phyloP scores from a whole-genome alignment of 2,329 filamentous ascomycete genomes.

The Botrytis pseudocinerea region DNA sequence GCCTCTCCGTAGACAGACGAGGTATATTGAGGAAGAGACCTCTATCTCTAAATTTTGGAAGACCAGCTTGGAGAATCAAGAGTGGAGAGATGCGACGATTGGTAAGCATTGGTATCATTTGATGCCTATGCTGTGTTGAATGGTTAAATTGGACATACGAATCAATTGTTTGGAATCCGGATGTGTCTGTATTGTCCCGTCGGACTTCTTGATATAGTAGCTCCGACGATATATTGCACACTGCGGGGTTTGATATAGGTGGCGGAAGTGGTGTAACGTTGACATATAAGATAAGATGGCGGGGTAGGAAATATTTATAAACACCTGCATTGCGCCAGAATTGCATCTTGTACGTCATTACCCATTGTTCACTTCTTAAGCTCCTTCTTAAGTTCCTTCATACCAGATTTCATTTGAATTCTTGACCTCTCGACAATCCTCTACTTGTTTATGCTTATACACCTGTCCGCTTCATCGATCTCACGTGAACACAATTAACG shows the following conservation, averaged over 20 bases:
- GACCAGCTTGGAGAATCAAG: not conserved
- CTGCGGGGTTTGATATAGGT: not conserved
- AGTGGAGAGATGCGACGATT: not conserved
- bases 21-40: not conserved
- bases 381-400: too few relatives aligned
- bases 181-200: not conserved
- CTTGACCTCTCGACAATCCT: not conserved
- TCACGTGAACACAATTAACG: not conserved
- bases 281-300: not conserved
- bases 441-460: not conserved
- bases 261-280: not conserved
- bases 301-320: conserved; percentile 4
- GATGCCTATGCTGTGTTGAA: not conserved
- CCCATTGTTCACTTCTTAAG: not conserved
- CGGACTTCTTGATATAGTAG: not conserved
- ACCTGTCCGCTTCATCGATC: not conserved
- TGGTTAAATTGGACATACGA: not conserved
- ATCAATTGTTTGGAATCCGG: not conserved
- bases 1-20: not conserved
- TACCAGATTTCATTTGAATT: not conserved
- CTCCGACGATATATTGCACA: not conserved
- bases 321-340: not conserved
- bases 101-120: not conserved
- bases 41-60: not conserved
- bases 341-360: conserved; percentile 4